These are phyloP conservation scores for Wallacemonas sp. DNA, from an alignment of 208 protist genomes.

Conservation along the genomic window DNA sequence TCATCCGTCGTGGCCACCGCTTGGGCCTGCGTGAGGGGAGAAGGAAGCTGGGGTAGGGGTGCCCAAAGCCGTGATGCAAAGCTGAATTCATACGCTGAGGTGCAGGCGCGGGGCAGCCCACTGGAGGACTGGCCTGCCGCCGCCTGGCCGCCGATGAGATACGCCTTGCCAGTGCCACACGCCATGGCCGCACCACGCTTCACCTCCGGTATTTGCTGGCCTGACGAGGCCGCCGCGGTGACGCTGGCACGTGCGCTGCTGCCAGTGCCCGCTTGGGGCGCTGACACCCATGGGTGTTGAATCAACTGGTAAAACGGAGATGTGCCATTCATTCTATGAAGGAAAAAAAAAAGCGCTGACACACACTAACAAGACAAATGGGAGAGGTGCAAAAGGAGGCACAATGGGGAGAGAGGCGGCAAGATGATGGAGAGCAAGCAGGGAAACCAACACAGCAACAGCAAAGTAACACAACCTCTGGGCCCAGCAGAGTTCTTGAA, in stretches of 20 bases:
- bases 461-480: too few relatives aligned
- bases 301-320: constrained; percentile 8
- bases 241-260: constrained; percentile 30
- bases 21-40: constrained; percentile 23
- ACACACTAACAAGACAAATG: neutral
- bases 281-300: constrained; percentile 14
- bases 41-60: constrained; percentile 19
- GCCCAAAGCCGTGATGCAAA: constrained; percentile 32
- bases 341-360: neutral
- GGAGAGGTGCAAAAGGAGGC: too few relatives aligned
- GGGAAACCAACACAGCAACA: too few relatives aligned
- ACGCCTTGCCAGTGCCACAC: constrained; percentile 2
- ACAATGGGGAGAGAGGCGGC: too few relatives aligned
- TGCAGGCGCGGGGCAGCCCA: constrained; percentile 18
- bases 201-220: neutral
- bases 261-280: constrained; percentile 16
- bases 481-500: too few relatives aligned
- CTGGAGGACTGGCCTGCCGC: constrained; percentile 1
- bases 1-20: constrained; percentile 31
- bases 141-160: constrained; percentile 9
- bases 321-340: neutral
- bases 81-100: constrained; percentile 28
- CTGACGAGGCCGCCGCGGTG: neutral
- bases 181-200: constrained; percentile 19
- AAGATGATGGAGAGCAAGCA: too few relatives aligned